A percentile compares a stretch with the other conserved stretches of the same genome.
Evolutionary conservation across 208 protist genomes (phyloP).

Genomic region (Crithidia thermophila): DNA sequence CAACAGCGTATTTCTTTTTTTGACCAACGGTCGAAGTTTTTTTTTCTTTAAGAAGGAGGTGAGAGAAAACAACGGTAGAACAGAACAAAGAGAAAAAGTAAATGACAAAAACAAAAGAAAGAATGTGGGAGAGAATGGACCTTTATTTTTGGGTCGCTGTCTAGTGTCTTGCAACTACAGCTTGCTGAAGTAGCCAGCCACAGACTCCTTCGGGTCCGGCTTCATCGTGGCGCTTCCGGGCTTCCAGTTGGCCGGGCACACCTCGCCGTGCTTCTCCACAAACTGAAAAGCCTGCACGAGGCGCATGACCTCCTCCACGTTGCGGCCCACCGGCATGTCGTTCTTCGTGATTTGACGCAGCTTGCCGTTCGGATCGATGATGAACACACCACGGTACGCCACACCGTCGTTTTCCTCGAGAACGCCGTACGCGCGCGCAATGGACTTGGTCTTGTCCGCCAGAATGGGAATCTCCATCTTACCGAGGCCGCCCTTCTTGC

Average conservation of each 20-base stretch:
- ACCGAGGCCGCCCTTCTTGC: slow-evolving; percentile 97
- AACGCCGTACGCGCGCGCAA: slow-evolving; percentile 93
- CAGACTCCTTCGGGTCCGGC: slow-evolving; percentile 87
- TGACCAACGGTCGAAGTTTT: too few species aligned
- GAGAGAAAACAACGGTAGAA: not conserved
- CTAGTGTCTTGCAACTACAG: slow-evolving; percentile 21
- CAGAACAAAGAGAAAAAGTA: slow-evolving; percentile 2
- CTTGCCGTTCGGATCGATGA: slow-evolving; percentile 94
- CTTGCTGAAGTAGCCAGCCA: slow-evolving; percentile 91
- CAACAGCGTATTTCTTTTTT: too few species aligned
- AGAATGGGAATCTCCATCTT: slow-evolving; percentile 96
- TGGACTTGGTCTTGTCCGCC: slow-evolving; percentile 94
- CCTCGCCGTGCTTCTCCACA: slow-evolving; percentile 94
- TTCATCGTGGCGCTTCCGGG: slow-evolving; percentile 92
- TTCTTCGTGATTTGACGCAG: slow-evolving; percentile 95
- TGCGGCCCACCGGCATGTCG: slow-evolving; percentile 96
- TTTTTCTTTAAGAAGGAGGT: not conserved
- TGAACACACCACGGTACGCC: slow-evolving; percentile 94
- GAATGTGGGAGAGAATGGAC: not conserved
- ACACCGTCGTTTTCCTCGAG: slow-evolving; percentile 92
- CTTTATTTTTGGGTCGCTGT: slow-evolving; percentile 4
- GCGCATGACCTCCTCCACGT: slow-evolving; percentile 95
- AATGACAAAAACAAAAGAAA: slow-evolving; percentile 21
- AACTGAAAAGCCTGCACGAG: slow-evolving; percentile 97
- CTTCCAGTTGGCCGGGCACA: slow-evolving; percentile 96